A percentile compares a stretch with the other conserved stretches of the same genome.
These are phyloP conservation scores for Vickermania ingenoplastis DNA, from an alignment of 208 protist species.

Conservation along the genomic window DNA sequence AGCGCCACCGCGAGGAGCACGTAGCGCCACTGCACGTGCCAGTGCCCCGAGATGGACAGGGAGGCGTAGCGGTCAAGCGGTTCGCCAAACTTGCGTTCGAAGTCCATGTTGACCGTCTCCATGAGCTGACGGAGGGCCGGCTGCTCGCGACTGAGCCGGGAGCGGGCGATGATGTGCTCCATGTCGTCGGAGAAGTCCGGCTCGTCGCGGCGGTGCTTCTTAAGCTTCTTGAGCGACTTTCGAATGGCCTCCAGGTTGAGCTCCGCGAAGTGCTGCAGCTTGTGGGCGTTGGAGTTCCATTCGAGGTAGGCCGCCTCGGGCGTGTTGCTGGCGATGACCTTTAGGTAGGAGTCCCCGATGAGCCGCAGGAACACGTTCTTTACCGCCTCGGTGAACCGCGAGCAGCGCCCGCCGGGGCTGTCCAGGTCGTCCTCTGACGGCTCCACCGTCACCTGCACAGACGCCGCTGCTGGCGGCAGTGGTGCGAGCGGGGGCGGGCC, in stretches of 20 bases:
- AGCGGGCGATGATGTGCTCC: constrained; percentile 65
- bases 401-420: constrained; percentile 6
- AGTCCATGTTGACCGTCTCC: constrained; percentile 54
- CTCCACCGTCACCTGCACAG: background rate
- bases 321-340: constrained; percentile 45
- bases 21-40: constrained; percentile 69
- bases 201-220: constrained; percentile 68
- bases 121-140: constrained; percentile 60
- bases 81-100: constrained; percentile 79
- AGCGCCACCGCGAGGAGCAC: constrained; percentile 62
- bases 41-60: constrained; percentile 57
- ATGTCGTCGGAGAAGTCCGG: constrained; percentile 63
- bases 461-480: background rate
- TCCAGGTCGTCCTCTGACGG: constrained; percentile 14
- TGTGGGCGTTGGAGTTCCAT: constrained; percentile 83
- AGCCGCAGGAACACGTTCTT: constrained; percentile 63
- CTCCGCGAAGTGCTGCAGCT: constrained; percentile 86
- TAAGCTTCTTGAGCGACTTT: constrained; percentile 82
- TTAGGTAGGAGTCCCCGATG: constrained; percentile 71
- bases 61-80: constrained; percentile 75
- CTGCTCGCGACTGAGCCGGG: constrained; percentile 57
- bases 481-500: background rate
- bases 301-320: constrained; percentile 67
- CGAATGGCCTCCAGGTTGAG: constrained; percentile 82
- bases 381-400: constrained; percentile 14